Evolutionary conservation across 441 rosid genomes (phyloP).

Genomic region (Cnidoscolus chayamansa): DNA sequence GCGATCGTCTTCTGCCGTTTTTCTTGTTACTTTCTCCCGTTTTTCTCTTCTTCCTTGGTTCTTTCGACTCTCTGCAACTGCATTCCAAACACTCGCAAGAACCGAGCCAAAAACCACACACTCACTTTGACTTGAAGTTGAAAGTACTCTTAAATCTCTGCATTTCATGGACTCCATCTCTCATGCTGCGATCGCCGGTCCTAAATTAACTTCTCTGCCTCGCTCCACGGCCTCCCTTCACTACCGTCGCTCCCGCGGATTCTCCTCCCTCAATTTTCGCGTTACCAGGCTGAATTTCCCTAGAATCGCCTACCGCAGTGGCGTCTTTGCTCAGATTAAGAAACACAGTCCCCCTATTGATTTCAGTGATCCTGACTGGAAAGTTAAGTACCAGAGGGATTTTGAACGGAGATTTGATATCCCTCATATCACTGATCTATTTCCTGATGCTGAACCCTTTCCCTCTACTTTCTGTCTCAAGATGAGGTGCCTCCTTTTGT

Average conservation of each 20-base stretch:
- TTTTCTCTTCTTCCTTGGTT: background rate
- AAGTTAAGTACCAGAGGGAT: slow-evolving; percentile 54
- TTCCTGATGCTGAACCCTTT: slow-evolving; percentile 58
- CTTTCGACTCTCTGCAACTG: background rate
- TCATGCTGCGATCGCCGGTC: slow-evolving; percentile 21
- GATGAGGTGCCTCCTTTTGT: slow-evolving; percentile 55
- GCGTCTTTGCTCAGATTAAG: slow-evolving; percentile 25
- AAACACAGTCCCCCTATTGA: slow-evolving; percentile 31
- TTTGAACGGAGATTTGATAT: slow-evolving; percentile 66
- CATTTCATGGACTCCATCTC: slow-evolving; percentile 49
- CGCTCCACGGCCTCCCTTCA: slow-evolving; percentile 10
- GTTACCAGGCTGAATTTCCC: slow-evolving; percentile 15
- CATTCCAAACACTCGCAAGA: background rate
- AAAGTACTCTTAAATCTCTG: background rate
- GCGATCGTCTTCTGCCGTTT: background rate
- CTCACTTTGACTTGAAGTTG: background rate
- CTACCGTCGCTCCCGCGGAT: slow-evolving; percentile 8
- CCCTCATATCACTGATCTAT: slow-evolving; percentile 75
- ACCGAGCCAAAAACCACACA: background rate
- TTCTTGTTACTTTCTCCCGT: background rate
- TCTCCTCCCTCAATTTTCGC: slow-evolving; percentile 14
- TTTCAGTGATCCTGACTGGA: slow-evolving; percentile 76
- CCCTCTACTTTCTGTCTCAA: slow-evolving; percentile 89
- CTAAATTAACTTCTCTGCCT: slow-evolving; percentile 18
- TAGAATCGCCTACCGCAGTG: background rate